phyloP scores from a whole-genome alignment of 2,329 filamentous ascomycete species.

The Alternaria brassicae region DNA sequence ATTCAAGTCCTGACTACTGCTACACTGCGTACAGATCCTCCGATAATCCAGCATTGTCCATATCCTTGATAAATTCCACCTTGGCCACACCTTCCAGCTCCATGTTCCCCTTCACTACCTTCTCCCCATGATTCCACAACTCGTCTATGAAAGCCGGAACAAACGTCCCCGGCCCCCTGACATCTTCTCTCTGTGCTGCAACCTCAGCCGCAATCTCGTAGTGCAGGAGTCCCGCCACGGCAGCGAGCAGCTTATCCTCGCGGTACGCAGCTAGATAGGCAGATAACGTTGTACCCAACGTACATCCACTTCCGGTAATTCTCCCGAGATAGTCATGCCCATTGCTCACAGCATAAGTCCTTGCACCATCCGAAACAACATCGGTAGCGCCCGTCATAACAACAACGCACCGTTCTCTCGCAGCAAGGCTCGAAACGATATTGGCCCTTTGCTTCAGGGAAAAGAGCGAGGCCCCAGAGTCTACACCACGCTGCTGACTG shows the following conservation, averaged over 20 bases:
- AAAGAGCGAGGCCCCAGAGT: slow-evolving; percentile 69
- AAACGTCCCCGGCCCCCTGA: slow-evolving; percentile 84
- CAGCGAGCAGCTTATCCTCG: slow-evolving; percentile 65
- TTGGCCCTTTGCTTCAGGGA: slow-evolving; percentile 62
- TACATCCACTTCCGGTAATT: slow-evolving; percentile 81
- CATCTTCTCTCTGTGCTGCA: slow-evolving; percentile 65
- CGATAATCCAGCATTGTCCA: slow-evolving; percentile 8
- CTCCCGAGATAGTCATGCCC: slow-evolving; percentile 74
- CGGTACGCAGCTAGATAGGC: slow-evolving; percentile 67
- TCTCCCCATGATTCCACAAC: slow-evolving; percentile 51
- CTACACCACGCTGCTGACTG: slow-evolving; percentile 79
- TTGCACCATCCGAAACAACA: slow-evolving; percentile 75
- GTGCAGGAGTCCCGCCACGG: slow-evolving; percentile 74
- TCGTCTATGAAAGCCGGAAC: slow-evolving; percentile 84
- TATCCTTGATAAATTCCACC: slow-evolving; percentile 28
- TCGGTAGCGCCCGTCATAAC: slow-evolving; percentile 84
- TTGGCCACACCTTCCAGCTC: slow-evolving; percentile 27
- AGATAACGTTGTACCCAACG: slow-evolving; percentile 81
- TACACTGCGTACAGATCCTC: neutral
- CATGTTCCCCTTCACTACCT: slow-evolving; percentile 20
- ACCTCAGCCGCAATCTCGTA: slow-evolving; percentile 80
- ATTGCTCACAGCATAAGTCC: slow-evolving; percentile 74
- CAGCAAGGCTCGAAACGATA: slow-evolving; percentile 72
- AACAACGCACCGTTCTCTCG: slow-evolving; percentile 72
- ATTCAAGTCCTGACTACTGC: neutral